A percentile compares a stretch with the other conserved stretches of the same genome.
Evolutionary conservation across 2,329 filamentous ascomycete genomes (phyloP).

Genomic region (Chaetomium sp.): DNA sequence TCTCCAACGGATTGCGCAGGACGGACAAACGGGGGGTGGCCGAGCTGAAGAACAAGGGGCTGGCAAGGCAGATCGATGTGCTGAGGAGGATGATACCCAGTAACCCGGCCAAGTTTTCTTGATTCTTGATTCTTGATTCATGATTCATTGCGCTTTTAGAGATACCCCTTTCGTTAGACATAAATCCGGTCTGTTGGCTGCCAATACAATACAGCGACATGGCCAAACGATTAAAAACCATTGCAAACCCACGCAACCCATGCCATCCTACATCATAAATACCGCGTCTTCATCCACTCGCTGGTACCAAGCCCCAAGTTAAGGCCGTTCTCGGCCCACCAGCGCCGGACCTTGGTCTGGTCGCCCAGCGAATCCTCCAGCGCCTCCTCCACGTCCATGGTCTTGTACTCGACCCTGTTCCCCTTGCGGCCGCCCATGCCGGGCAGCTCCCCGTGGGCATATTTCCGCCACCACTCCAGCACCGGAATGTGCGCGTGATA

Average conservation of each 20-base stretch:
- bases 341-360: conserved; percentile 70
- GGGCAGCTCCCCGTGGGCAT: conserved; percentile 58
- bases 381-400: conserved; percentile 93
- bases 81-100: conserved; percentile 67
- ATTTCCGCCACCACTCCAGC: conserved; percentile 88
- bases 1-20: conserved; percentile 62
- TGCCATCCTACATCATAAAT: conserved; percentile 50
- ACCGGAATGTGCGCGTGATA: conserved; percentile 83
- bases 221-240: not conserved
- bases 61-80: conserved; percentile 69
- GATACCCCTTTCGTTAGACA: conserved; percentile 15
- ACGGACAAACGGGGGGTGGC: conserved; percentile 62
- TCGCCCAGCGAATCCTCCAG: conserved; percentile 82
- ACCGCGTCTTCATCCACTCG: conserved; percentile 85
- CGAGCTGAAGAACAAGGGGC: conserved; percentile 63
- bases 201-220: not conserved
- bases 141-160: conserved; percentile 7
- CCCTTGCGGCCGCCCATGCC: conserved; percentile 59
- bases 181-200: not conserved
- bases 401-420: conserved; percentile 85
- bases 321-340: conserved; percentile 86
- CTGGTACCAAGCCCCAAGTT: conserved; percentile 80
- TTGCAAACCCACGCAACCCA: not conserved
- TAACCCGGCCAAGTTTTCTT: conserved; percentile 56
- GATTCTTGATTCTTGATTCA: conserved; percentile 35